A percentile compares a stretch with the other conserved stretches of the same genome.
Evolutionary conservation across 2,329 filamentous ascomycete genomes (phyloP).

Genomic region (Magnaporthiopsis rhizophila): DNA sequence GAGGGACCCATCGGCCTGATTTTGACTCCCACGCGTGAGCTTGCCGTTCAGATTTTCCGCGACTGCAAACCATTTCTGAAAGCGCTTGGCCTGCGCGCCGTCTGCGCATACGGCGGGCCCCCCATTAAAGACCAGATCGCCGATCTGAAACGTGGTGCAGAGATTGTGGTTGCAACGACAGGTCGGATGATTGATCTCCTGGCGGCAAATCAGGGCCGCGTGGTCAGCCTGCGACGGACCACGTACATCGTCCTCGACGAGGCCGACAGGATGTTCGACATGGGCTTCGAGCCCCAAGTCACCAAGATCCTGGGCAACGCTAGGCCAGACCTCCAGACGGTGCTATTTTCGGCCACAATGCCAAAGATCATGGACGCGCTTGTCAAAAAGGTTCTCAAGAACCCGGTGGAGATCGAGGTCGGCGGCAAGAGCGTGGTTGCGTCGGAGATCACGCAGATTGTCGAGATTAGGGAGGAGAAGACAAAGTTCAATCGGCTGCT

Average conservation of each 20-base stretch:
- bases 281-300: slow-evolving; percentile 98
- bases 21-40: slow-evolving; percentile 88
- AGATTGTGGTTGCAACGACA: slow-evolving; percentile 91
- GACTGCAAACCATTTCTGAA: slow-evolving; percentile 95
- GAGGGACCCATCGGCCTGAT: slow-evolving; percentile 86
- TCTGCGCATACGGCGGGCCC: slow-evolving; percentile 90
- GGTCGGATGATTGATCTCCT: slow-evolving; percentile 94
- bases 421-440: slow-evolving; percentile 82
- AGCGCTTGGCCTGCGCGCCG: slow-evolving; percentile 72
- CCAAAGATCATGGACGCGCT: slow-evolving; percentile 86
- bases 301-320: slow-evolving; percentile 93
- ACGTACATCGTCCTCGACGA: slow-evolving; percentile 95
- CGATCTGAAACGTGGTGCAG: slow-evolving; percentile 87
- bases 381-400: slow-evolving; percentile 78
- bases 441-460: slow-evolving; percentile 87
- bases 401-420: slow-evolving; percentile 85
- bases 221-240: slow-evolving; percentile 82
- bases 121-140: slow-evolving; percentile 98
- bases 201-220: slow-evolving; percentile 85
- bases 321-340: slow-evolving; percentile 85
- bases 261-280: slow-evolving; percentile 98
- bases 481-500: slow-evolving; percentile 79
- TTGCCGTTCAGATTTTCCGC: slow-evolving; percentile 87
- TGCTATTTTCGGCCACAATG: slow-evolving; percentile 95
- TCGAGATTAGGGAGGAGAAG: slow-evolving; percentile 76